Evolutionary conservation across 225 moss, liverwort and hornwort species (phyloP), one percentile per base, ranked within the genome.

Genomic region (Straminergon stramineum): DNA sequence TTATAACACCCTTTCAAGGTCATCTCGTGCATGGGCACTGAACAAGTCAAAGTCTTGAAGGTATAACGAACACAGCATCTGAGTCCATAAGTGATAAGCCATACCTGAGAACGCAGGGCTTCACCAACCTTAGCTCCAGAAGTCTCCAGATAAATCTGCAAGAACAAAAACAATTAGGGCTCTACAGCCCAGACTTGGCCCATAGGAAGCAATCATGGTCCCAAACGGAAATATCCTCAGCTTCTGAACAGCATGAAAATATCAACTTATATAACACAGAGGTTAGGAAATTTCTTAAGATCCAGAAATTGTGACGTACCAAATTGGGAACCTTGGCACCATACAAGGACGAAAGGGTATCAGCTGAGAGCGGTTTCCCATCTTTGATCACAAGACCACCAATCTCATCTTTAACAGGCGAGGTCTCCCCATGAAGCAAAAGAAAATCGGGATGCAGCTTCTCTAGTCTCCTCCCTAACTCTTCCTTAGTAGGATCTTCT

Each of bases 381-480:
- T 96, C 96, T 81, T 90, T 93, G 35, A 96, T 84, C 58, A 93
- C 86, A 79, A 98, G 92, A 85, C 95, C 93, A 48, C 97, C 98
- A 75, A 96, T 93, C 79, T 97, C 97, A 83, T 97, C 95, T 87
- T 93, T 98, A 48, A 96, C 94, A 75, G 94, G 43, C 85, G 89
- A 90, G 53, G 90, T 92, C 71, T 96, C 96, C 65, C 96, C 97
- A 77, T 96, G 98, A 79, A 98, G 95, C 79, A 94, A 90, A 57
- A 97, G 93, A 91, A 96, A 96, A 90, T 98, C 97, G 82, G 98
- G 98, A 85, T 96, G 97, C 75, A 98, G 45, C 48, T 89, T 91
- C 63, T 96, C 97, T 86, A 98, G 89, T 91, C 90, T 94, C 84
- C 93, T 67, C 87, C 96, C 96, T 85, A 98, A 91, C 84, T 98